Conservation (phyloP, 257 asterid genomes). For the Coffea eugenioides region DNA sequence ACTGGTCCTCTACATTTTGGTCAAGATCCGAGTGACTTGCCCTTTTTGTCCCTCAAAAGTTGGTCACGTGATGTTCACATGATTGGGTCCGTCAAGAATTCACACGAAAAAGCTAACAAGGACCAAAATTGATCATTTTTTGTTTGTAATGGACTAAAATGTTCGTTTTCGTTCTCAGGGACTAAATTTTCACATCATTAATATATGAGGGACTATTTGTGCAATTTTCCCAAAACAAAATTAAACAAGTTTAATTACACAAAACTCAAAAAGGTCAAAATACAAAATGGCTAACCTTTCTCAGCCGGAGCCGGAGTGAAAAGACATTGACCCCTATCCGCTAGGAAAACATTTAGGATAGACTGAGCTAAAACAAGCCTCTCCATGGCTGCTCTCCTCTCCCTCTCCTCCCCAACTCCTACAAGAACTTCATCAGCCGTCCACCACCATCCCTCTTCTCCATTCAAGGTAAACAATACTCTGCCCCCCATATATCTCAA, state of each 20-base stretch:
- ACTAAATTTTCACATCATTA: too few species aligned
- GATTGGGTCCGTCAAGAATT: too few species aligned
- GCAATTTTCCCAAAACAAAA: too few species aligned
- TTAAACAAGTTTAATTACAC: not conserved
- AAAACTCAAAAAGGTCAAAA: constrained; percentile 2
- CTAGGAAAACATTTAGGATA: constrained; percentile 1
- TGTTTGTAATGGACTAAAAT: too few species aligned
- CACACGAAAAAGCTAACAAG: too few species aligned
- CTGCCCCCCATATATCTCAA: not conserved
- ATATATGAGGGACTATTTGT: too few species aligned
- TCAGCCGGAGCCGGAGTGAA: not conserved
- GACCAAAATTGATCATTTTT: too few species aligned
- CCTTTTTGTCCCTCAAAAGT: too few species aligned
- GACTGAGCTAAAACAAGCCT: constrained; percentile 4
- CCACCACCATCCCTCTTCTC: constrained; percentile 33
- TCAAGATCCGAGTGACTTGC: too few species aligned
- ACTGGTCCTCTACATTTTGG: too few species aligned
- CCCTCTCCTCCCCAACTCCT: constrained; percentile 41
- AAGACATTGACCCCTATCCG: constrained; percentile 24
- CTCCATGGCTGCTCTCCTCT: constrained; percentile 61
- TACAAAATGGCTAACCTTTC: not conserved
- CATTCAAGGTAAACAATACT: constrained; percentile 56
- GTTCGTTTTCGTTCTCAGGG: too few species aligned
- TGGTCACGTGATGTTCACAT: too few species aligned
- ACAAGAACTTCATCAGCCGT: constrained; percentile 21